phyloP scores from a whole-genome alignment of 2,329 filamentous ascomycete genomes.

The Hypoxylon sp. region DNA sequence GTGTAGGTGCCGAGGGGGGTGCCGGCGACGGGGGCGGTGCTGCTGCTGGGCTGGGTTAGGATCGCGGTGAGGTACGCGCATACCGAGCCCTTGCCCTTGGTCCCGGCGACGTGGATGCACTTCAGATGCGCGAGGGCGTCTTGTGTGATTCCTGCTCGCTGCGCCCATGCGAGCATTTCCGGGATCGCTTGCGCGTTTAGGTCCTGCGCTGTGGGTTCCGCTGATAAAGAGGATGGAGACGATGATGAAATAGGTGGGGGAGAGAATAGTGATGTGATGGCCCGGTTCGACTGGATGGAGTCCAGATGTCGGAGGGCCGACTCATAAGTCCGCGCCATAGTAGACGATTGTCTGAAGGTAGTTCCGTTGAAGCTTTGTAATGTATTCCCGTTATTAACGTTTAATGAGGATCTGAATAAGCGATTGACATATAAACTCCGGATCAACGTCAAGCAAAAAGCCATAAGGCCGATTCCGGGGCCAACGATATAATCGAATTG shows the following conservation, averaged over 20 bases:
- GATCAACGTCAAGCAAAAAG: constrained; percentile 14
- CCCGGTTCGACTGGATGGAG: constrained; percentile 83
- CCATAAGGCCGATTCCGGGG: constrained; percentile 24
- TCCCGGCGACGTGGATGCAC: constrained; percentile 88
- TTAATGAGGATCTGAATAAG: not conserved
- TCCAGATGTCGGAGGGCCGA: constrained; percentile 82
- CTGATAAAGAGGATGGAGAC: constrained; percentile 66
- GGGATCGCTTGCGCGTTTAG: constrained; percentile 83
- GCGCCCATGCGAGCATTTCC: constrained; percentile 85
- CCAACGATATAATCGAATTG: not conserved
- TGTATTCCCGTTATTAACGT: not conserved
- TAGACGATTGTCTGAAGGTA: constrained; percentile 14
- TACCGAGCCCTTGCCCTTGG: constrained; percentile 94
- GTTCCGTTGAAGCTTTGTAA: not conserved
- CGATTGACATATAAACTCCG: constrained; percentile 5
- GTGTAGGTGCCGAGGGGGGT: constrained; percentile 81
- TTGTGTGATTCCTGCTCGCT: constrained; percentile 78
- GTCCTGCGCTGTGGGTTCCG: constrained; percentile 58
- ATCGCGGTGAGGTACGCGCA: constrained; percentile 87
- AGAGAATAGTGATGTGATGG: constrained; percentile 69
- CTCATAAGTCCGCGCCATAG: constrained; percentile 65
- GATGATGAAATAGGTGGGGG: constrained; percentile 59
- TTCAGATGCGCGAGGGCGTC: constrained; percentile 56
- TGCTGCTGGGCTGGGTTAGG: constrained; percentile 64
- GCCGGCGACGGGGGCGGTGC: constrained; percentile 51